A percentile compares a stretch with the other conserved stretches of the same genome.
phyloP scores from a whole-genome alignment of 345 rosid genomes.

The Eucalyptus regnans region DNA sequence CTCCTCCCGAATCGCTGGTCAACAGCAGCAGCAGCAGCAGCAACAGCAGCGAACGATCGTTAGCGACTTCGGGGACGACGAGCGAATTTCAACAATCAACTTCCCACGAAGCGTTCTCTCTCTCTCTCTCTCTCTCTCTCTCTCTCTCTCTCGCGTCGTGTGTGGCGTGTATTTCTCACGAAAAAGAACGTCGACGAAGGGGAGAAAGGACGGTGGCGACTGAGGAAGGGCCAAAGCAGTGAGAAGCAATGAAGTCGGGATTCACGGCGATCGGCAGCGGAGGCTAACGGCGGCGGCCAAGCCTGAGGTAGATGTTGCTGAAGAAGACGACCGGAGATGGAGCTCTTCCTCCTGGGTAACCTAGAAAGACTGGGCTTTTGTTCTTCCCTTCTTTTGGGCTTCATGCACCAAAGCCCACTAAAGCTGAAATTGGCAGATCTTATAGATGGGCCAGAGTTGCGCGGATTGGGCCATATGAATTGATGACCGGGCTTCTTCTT shows the following conservation, averaged over 20 bases:
- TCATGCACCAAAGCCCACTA: rapidly evolving
- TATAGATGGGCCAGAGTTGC: neutral
- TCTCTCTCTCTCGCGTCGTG: neutral
- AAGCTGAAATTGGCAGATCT: neutral
- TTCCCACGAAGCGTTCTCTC: rapidly evolving
- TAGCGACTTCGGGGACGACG: neutral
- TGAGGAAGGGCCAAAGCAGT: neutral
- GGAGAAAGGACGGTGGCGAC: neutral
- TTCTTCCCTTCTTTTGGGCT: rapidly evolving
- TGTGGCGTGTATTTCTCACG: rapidly evolving
- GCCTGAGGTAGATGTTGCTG: neutral
- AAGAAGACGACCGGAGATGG: rapidly evolving
- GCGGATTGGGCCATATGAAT: neutral
- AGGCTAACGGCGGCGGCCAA: neutral
- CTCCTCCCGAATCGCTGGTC: neutral
- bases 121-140: neutral
- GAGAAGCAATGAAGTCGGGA: neutral
- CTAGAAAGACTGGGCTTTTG: neutral
- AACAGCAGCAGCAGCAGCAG: neutral
- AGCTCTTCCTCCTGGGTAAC: neutral
- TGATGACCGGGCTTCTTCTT: neutral
- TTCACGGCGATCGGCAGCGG: neutral
- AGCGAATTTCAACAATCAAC: neutral
- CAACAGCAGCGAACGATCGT: neutral
- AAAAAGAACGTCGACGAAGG: neutral